Evolutionary conservation across 2,329 filamentous ascomycete species (phyloP), one percentile per base, ranked within the genome.

Genomic region (Trichoderma citrinoviride): DNA sequence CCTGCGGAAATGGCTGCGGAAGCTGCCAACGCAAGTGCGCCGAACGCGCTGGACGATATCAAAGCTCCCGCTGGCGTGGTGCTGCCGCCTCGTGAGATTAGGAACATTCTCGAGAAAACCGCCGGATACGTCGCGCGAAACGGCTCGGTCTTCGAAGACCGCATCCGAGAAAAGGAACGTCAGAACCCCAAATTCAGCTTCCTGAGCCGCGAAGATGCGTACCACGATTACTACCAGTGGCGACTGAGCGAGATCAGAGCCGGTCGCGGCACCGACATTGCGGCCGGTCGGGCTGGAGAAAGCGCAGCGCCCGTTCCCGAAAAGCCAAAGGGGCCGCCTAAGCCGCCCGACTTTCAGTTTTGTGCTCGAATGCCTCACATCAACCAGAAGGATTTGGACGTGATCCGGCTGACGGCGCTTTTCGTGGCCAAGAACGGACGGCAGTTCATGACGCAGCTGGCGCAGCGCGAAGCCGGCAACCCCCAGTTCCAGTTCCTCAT

Each of bases 281-380:
- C 90, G 64, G 90, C 91, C 64, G 93, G 93, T 60, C 86, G 90
- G 70, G 84, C 83, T 49, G 88, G 85, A 65, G 90, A 93, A 70
- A 81, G 81, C 47, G 79, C 76, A 17, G 80, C 81, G 57, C 80
- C 79, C 44, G 65, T 61, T 25, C 27, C 57, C 25, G 81, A 81
- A 63, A 92, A 90, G 74, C 89, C 92, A 49, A 86, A 90, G 76
- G 94, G 93, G 23, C 94, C 94, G 7, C 88, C 90, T 49, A 88
- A 93, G 73, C 95, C 95, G 17, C 86, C 90, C 65, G 90, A 93
- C 72, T 98, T 96, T 74, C 87, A 91, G 70, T 99, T 97, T 80
- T 97, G 92, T 64, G 93, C 95, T 71, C 90, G 93, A 75, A 97
- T 98, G 92, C 95, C 95, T 65, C 94, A 93, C 70, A 97, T 99